Evolutionary conservation across 1,284 basidiomycete species (phyloP).

Genomic region (Cutaneotrichosporon cyanovorans): DNA sequence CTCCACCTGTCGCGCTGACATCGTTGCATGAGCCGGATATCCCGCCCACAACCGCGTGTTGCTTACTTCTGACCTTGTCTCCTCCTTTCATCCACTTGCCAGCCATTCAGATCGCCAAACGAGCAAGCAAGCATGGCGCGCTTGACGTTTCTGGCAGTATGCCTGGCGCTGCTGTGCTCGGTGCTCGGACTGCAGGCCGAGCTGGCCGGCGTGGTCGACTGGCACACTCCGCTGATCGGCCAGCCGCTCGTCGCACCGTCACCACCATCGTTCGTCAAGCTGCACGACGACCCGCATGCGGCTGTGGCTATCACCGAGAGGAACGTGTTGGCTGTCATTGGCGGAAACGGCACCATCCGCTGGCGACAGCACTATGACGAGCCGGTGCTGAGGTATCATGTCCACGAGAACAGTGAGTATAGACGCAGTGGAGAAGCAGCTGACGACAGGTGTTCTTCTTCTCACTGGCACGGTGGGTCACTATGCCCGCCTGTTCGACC

Average conservation of each 20-base stretch:
- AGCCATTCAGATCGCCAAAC: no score
- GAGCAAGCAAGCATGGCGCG: no score
- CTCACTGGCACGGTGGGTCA: conserved; percentile 69
- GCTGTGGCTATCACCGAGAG: conserved; percentile 60
- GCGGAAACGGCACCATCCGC: conserved; percentile 62
- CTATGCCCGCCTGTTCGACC: conserved; percentile 63
- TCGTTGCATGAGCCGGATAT: no score
- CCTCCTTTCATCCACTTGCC: no score
- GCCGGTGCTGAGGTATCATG: conserved; percentile 61
- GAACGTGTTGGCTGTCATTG: conserved; percentile 71
- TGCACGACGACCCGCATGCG: conserved; percentile 4
- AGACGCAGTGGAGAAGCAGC: background rate
- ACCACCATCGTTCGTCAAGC: conserved; percentile 39
- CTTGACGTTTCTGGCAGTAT: no score
- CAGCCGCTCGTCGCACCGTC: conserved; percentile 51
- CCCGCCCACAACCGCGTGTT: no score
- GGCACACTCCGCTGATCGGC: conserved; percentile 70
- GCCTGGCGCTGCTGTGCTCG: no score
- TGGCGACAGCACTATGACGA: conserved; percentile 76
- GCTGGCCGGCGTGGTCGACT: conserved; percentile 70
- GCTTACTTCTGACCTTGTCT: no score
- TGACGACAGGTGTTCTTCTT: conserved; percentile 55
- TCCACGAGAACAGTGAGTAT: conserved; percentile 54
- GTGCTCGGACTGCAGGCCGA: conserved; percentile 28
- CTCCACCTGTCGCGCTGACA: no score